Base-by-base conservation (phyloP, 176 grass and related monocot genomes). In the Cymbopogon citratus region DNA sequence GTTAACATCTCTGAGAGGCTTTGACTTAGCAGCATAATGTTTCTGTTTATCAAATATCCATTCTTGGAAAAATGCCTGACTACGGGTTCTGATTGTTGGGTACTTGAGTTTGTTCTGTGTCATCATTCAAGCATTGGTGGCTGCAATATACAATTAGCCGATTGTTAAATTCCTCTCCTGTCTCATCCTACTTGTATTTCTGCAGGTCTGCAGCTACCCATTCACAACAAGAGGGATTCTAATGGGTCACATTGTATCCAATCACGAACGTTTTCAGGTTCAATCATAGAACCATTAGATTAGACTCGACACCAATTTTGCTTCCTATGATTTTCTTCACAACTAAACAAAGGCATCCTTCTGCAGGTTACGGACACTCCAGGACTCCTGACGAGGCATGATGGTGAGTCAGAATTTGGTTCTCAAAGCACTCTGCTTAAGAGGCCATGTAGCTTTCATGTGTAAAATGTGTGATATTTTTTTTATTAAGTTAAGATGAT, bases 191-290 rank as follows among this genome's bases (percentile, higher is more conserved):
- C 71, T 19, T 19, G 9, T 6, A 56, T 82, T 83, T 84, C 65
- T 83, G 26, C 70, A 92, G 95, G 88, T 98, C 81, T 98, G 95
- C 81, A 98, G 93, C 87, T 98, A 98, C 69, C 95, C 92, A 75
- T 98, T 98, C 81, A 98, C 95, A 44, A 98, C 95, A 74, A 98
- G 90, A 86, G 95, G 92, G 45, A 66, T 98, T 91, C 85, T 98
- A 24, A 98, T 98, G 95, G 92, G 95, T 57, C 95, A 98, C 73
- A 92, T 98, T 65, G 77, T 98, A 57, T 92, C 93, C 29, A 92
- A 92, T 81, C 83, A 92, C 23, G 92, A 98, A 56, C 90, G 90
- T 69, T 98, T 98, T 91, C 92, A 94, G 92, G 95, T 94, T 87
- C 1, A 60, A 29, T 6, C 4, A 18, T 52, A 3, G 11, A 63